These are phyloP conservation scores for Psilocybe subaeruginosa DNA, from an alignment of 768 basidiomycete species.

Conservation along the genomic window DNA sequence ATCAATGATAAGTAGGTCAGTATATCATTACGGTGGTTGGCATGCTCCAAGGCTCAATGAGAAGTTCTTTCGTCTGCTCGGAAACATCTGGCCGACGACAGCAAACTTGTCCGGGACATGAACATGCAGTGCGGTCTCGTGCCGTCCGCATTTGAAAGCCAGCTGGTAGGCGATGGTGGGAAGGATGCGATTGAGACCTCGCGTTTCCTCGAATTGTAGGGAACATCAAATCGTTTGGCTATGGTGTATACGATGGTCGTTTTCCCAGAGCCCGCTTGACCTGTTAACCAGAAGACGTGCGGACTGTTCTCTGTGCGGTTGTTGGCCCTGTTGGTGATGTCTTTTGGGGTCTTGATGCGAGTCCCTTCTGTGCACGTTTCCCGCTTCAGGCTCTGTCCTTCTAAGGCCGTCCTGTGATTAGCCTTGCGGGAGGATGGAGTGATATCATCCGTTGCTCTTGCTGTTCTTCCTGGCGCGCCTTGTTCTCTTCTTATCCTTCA, in stretches of 20 bases:
- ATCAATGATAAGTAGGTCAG: slow-evolving; percentile 23
- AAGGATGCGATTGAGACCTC: not conserved
- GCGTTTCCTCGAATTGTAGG: slow-evolving; percentile 1
- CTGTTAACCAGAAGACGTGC: slow-evolving; percentile 10
- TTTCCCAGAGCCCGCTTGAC: slow-evolving; percentile 14
- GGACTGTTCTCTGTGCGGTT: slow-evolving; percentile 3
- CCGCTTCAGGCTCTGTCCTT: slow-evolving; percentile 2
- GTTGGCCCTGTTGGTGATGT: slow-evolving; percentile 9
- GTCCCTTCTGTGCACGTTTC: slow-evolving; percentile 11
- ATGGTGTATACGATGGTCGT: no score
- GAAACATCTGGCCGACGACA: not conserved
- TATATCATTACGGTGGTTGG: not conserved
- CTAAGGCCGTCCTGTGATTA: not conserved
- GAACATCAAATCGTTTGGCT: no score
- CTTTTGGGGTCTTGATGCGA: slow-evolving; percentile 7
- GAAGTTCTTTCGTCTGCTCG: slow-evolving; percentile 6
- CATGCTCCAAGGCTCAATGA: slow-evolving; percentile 23
- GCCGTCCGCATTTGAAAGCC: not conserved
- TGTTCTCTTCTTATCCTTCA: no score
- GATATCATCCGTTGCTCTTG: not conserved
- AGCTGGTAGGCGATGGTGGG: slow-evolving; percentile 2
- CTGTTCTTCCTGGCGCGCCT: not conserved
- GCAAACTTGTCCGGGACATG: not conserved
- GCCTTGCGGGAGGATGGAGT: not conserved
- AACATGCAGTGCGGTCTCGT: not conserved